Evolutionary conservation across 139 green algal genomes (phyloP).

Genomic region (Chloropicon primus): DNA sequence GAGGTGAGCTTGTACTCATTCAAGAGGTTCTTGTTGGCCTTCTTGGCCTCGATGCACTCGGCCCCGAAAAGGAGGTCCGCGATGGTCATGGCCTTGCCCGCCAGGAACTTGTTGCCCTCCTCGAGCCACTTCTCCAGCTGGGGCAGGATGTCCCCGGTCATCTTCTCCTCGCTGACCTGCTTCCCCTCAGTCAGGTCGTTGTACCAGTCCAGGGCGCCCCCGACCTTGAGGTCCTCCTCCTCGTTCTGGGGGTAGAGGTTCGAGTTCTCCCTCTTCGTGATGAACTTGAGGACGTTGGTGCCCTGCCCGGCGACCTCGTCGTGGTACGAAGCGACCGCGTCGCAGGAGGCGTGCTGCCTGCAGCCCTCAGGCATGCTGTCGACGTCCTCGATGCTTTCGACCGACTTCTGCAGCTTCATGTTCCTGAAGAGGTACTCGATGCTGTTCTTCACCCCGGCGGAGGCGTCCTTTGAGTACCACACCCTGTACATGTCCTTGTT

Average conservation of each 20-base stretch:
- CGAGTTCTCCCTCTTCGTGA: not conserved
- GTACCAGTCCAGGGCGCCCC: not conserved
- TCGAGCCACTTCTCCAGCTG: not conserved
- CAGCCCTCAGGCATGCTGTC: not conserved
- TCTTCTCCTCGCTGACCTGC: not conserved
- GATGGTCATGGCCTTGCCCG: not conserved
- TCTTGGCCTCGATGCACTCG: not conserved
- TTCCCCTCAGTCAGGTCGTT: not conserved
- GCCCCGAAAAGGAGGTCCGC: not conserved
- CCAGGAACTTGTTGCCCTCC: not conserved
- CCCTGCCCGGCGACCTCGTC: not conserved
- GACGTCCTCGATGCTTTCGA: not conserved
- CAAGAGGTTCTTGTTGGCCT: not conserved
- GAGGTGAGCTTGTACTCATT: not conserved
- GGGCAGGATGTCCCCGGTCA: not conserved
- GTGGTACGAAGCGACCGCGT: not conserved
- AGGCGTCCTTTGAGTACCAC: not conserved
- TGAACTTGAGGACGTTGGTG: not conserved
- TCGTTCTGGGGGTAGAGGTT: not conserved
- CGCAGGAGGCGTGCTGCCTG: not conserved
- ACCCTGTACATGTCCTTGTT: not conserved
- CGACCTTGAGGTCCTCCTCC: not conserved
- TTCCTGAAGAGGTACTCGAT: not conserved
- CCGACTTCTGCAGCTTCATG: not conserved
- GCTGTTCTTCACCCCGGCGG: not conserved